Base-by-base conservation (phyloP, 2,329 filamentous ascomycete species). In the Shiraia sp. region DNA sequence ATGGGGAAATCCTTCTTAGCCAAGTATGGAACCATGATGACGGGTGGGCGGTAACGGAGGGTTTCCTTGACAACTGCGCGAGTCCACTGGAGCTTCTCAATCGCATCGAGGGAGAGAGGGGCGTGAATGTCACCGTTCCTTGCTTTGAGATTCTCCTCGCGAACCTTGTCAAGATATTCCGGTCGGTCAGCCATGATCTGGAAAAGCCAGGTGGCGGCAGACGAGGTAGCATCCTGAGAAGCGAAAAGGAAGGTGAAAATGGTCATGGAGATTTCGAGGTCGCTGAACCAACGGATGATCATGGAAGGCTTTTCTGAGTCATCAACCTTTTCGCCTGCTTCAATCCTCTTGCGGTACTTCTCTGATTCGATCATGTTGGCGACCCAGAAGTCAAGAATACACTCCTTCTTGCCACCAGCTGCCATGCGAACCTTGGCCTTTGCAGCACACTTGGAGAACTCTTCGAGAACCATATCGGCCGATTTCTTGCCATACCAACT, bases 401-500 rank as follows among this genome's bases (percentile, higher is more conserved):
- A 97, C 53, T 85, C 86, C 42, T 92, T 75, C 44, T 92, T 83
- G 52, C 90, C 91, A 61, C 91, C 92, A 40, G 89, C 86, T 59
- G 85, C 84, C 88, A 97, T 95, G 58, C 88, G 86, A 49, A 90
- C 86, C 78, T 93, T 96, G 73, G 88, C 87, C 79, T 96, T 96
- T 49, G 90, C 88, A 32, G 92, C 88, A 65, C 92, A 96, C 73
- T 90, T 91, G 67, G 86, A 75, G 65, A 97, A 97, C 69, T 96
- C 91, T 34, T 79, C 80, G 53, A 97, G 78, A 24, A 96, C 90
- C 85, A 95, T 90, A 63, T 96, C 89, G 44, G 92, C 85, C 22
- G 90, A 90, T 76, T 91, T 95, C 80, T 96, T 96, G 60, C 92
- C 93, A 65, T 95, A 95, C 90, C 90, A 97, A 4, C 90, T 90